phyloP scores from a whole-genome alignment of 192 early-diverging fungal genomes.

The Coemansia interrupta region DNA sequence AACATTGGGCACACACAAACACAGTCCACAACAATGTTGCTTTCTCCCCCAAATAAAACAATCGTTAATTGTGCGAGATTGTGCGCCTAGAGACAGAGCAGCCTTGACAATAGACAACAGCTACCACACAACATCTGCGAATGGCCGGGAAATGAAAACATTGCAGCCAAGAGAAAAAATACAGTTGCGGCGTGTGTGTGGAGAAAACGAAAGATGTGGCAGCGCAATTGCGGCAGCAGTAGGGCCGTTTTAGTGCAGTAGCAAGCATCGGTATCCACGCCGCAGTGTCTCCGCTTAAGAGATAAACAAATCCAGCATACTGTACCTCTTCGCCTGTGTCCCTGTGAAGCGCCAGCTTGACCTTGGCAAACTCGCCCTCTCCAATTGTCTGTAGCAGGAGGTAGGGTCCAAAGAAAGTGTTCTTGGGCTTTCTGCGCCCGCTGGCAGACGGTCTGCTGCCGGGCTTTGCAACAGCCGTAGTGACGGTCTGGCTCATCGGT shows the following conservation, averaged over 20 bases:
- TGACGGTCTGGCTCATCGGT: slow-evolving; percentile 54
- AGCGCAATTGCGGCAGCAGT: too few species aligned
- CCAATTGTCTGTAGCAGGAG: slow-evolving; percentile 91
- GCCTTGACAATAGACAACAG: background rate
- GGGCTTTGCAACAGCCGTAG: slow-evolving; percentile 39
- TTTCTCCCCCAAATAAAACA: slow-evolving; percentile 6
- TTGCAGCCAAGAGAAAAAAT: too few species aligned
- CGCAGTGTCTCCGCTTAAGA: too few species aligned
- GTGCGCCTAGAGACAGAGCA: slow-evolving; percentile 1
- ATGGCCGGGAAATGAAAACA: too few species aligned
- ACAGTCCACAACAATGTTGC: background rate
- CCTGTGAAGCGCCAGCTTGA: slow-evolving; percentile 88
- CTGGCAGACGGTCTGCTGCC: slow-evolving; percentile 37
- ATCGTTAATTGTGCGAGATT: slow-evolving; percentile 7
- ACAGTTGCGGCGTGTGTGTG: too few species aligned
- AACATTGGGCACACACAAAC: background rate
- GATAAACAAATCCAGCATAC: slow-evolving; percentile 19
- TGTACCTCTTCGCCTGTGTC: slow-evolving; percentile 64
- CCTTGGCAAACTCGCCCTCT: slow-evolving; percentile 98
- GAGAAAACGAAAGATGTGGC: too few species aligned
- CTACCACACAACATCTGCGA: too few species aligned
- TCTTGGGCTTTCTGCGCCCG: slow-evolving; percentile 50
- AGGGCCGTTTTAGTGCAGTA: too few species aligned
- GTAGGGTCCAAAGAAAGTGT: slow-evolving; percentile 85
- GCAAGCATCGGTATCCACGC: too few species aligned